Evolutionary conservation across 2,329 filamentous ascomycete species (phyloP).

Genomic region (Stylonectria norvegica): DNA sequence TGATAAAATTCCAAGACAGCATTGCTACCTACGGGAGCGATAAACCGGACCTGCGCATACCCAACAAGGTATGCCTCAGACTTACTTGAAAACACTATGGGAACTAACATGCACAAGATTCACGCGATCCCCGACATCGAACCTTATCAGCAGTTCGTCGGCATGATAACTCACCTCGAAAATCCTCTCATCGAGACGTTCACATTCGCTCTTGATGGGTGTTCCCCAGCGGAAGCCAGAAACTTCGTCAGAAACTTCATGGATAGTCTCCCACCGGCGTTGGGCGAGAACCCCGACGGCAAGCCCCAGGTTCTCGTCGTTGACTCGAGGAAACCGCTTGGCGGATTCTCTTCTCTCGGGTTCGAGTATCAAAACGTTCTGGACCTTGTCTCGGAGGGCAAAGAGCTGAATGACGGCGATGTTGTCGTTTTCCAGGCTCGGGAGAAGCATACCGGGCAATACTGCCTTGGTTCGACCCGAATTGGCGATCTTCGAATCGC

Average conservation of each 20-base stretch:
- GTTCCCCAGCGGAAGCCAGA: constrained; percentile 51
- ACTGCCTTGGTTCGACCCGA: constrained; percentile 57
- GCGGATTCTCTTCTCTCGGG: constrained; percentile 74
- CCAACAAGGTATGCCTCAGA: constrained; percentile 56
- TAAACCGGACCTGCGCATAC: constrained; percentile 84
- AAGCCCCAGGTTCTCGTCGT: constrained; percentile 75
- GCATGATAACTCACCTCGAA: constrained; percentile 69
- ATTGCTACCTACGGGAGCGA: constrained; percentile 83
- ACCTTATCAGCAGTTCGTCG: constrained; percentile 58
- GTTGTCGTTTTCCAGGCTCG: constrained; percentile 80
- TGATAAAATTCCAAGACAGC: constrained; percentile 40
- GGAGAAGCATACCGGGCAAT: constrained; percentile 55
- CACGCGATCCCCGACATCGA: constrained; percentile 57
- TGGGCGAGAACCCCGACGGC: constrained; percentile 69
- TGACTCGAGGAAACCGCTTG: constrained; percentile 69
- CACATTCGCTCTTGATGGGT: constrained; percentile 57
- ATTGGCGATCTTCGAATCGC: constrained; percentile 71
- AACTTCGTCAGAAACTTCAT: constrained; percentile 69
- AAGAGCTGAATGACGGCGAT: constrained; percentile 60
- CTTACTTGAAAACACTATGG: too few relatives aligned
- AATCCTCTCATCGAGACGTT: constrained; percentile 73
- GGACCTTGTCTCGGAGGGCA: constrained; percentile 30
- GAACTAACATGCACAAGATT: constrained; percentile 49
- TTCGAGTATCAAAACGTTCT: constrained; percentile 58
- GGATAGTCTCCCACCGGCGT: constrained; percentile 56